A percentile compares a stretch with the other conserved stretches of the same genome.
Conservation (phyloP, 345 rosid genomes). For the Anastatica hierochuntica region DNA sequence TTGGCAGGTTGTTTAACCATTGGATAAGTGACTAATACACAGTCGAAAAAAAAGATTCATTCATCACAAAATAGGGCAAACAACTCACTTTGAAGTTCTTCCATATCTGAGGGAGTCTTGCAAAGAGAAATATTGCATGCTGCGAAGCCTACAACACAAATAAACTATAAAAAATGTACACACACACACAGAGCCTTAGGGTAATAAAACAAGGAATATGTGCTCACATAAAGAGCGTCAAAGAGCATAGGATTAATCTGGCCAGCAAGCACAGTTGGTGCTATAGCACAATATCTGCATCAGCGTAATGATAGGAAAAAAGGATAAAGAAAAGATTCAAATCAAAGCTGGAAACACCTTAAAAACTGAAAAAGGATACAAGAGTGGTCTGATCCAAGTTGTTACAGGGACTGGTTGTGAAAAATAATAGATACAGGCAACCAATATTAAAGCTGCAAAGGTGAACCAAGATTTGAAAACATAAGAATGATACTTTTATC, state of each 20-base stretch:
- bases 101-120: constrained; percentile 95
- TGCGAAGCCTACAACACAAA: constrained; percentile 68
- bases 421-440: constrained; percentile 16
- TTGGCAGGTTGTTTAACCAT: background rate
- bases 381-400: constrained; percentile 49
- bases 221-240: constrained; percentile 86
- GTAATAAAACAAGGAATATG: background rate
- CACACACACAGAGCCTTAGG: background rate
- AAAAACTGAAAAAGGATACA: constrained; percentile 44
- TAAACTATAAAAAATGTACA: background rate
- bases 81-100: constrained; percentile 61
- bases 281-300: constrained; percentile 70
- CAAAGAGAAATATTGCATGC: constrained; percentile 85
- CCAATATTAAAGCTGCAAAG: constrained; percentile 54
- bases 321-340: background rate
- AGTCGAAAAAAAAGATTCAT: background rate
- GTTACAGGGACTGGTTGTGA: constrained; percentile 43
- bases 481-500: too few species aligned
- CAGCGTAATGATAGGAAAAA: constrained; percentile 25
- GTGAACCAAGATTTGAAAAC: background rate
- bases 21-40: background rate
- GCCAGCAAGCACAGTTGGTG: constrained; percentile 78
- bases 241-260: constrained; percentile 73
- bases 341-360: background rate
- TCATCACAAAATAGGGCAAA: background rate